Percentiles rank a stretch among this genome's conserved stretches.
Evolutionary conservation across 257 asterid species (phyloP).

Genomic region (Agastache rugosa): DNA sequence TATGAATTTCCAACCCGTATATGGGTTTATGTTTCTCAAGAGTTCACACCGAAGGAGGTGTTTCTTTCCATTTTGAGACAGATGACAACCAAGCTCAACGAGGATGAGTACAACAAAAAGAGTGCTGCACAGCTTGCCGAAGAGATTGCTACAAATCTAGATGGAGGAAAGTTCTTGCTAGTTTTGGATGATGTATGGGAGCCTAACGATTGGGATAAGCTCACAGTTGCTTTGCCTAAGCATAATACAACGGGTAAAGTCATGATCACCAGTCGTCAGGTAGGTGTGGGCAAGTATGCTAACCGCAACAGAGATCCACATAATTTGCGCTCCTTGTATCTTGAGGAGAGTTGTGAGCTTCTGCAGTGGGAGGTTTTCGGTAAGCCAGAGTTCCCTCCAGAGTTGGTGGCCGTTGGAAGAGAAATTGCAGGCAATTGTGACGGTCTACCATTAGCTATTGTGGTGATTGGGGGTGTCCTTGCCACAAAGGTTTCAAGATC

Average conservation of each 20-base stretch:
- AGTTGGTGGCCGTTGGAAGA: conserved; percentile 24
- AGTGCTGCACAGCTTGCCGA: not conserved
- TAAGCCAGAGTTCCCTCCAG: conserved; percentile 23
- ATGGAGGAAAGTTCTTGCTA: conserved; percentile 32
- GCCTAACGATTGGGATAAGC: conserved; percentile 35
- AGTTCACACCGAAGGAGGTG: conserved; percentile 25
- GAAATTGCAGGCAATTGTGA: conserved; percentile 30
- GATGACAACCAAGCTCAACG: conserved; percentile 2
- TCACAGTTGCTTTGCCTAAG: conserved; percentile 38
- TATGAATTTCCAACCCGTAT: conserved; percentile 32
- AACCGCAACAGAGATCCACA: conserved; percentile 29
- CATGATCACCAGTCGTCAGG: conserved; percentile 45
- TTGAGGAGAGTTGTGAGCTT: conserved; percentile 37
- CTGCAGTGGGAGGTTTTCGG: conserved; percentile 45
- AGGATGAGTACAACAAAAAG: not conserved
- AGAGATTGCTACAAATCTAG: not conserved
- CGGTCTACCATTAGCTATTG: conserved; percentile 54
- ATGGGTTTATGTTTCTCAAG: conserved; percentile 45
- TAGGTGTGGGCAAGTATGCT: conserved; percentile 36
- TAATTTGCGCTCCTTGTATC: conserved; percentile 27
- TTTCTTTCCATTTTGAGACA: conserved; percentile 26
- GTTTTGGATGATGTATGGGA: conserved; percentile 53
- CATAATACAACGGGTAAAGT: conserved; percentile 36
- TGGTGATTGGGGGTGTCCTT: conserved; percentile 52
- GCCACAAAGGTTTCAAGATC: not conserved